These are phyloP conservation scores for Persicaria maculosa DNA, from an alignment of 148 eudicot species.

Conservation along the genomic window DNA sequence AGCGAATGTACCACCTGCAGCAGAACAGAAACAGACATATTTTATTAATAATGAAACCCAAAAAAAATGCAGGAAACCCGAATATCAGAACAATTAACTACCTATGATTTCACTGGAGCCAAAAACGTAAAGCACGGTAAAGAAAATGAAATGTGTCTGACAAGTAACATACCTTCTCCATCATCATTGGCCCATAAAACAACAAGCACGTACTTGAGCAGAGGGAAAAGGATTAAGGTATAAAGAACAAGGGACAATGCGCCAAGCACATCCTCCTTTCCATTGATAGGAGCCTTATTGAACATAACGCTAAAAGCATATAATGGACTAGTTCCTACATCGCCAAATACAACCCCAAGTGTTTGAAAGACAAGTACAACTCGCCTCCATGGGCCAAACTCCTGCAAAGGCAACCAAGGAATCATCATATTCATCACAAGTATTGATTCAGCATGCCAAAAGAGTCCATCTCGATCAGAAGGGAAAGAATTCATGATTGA, in stretches of 20 bases:
- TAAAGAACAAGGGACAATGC: slow-evolving; percentile 88
- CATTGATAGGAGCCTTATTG: slow-evolving; percentile 80
- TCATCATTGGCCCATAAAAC: slow-evolving; percentile 98
- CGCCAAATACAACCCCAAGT: slow-evolving; percentile 95
- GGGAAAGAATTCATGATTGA: neutral
- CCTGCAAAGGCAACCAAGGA: slow-evolving; percentile 49
- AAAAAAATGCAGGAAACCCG: neutral
- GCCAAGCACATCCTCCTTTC: slow-evolving; percentile 82
- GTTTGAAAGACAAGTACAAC: slow-evolving; percentile 65
- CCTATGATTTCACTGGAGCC: neutral
- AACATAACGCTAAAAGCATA: slow-evolving; percentile 97
- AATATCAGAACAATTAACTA: neutral
- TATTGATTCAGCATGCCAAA: neutral
- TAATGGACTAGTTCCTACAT: slow-evolving; percentile 94
- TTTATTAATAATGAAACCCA: slow-evolving; percentile 14
- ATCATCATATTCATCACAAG: neutral
- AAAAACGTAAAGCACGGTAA: neutral
- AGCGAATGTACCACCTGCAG: slow-evolving; percentile 98
- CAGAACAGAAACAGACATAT: slow-evolving; percentile 15
- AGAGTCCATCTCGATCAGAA: neutral
- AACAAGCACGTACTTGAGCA: slow-evolving; percentile 74
- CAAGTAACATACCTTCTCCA: slow-evolving; percentile 71
- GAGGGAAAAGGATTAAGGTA: slow-evolving; percentile 71
- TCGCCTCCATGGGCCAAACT: slow-evolving; percentile 55
- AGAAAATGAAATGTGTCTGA: slow-evolving; percentile 13